Evolutionary conservation across 1,284 basidiomycete genomes (phyloP).

Genomic region (Marasmius fiardii): DNA sequence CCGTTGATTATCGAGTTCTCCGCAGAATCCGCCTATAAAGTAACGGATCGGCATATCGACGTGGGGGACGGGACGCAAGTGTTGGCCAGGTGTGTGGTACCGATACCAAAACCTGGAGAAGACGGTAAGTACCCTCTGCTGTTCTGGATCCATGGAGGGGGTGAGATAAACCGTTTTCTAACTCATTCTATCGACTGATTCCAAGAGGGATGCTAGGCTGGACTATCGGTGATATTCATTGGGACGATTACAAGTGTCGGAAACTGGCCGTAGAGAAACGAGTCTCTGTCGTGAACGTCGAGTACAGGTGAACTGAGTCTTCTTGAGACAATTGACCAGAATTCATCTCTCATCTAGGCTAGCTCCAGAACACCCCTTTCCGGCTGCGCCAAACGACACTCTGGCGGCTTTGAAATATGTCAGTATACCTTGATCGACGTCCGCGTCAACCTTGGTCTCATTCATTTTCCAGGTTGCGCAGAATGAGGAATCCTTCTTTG

Average conservation of each 20-base stretch:
- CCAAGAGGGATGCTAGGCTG: conserved; percentile 7
- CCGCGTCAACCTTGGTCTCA: background rate
- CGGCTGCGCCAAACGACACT: conserved; percentile 9
- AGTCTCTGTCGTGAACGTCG: conserved; percentile 13
- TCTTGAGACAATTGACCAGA: background rate
- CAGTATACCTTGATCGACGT: background rate
- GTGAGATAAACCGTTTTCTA: background rate
- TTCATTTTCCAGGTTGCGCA: conserved; percentile 1
- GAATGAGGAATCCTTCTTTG: conserved; percentile 1
- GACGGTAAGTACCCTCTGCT: conserved; percentile 12
- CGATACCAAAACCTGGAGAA: conserved; percentile 1
- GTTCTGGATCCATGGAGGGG: conserved; percentile 17
- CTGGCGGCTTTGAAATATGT: conserved; percentile 16
- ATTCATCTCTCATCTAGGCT: background rate
- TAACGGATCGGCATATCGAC: conserved; percentile 12
- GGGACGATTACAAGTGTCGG: conserved; percentile 13
- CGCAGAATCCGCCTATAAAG: conserved; percentile 9
- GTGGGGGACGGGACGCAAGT: conserved; percentile 7
- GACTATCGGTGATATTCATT: conserved; percentile 8
- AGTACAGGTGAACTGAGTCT: conserved; percentile 12
- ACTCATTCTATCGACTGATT: background rate
- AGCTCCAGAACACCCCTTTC: conserved; percentile 7
- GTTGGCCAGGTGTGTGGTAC: conserved; percentile 10
- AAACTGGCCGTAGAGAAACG: conserved; percentile 12
- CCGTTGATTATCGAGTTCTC: background rate